Conservation (phyloP, 257 asterid genomes). For the Solanum appendiculatum region DNA sequence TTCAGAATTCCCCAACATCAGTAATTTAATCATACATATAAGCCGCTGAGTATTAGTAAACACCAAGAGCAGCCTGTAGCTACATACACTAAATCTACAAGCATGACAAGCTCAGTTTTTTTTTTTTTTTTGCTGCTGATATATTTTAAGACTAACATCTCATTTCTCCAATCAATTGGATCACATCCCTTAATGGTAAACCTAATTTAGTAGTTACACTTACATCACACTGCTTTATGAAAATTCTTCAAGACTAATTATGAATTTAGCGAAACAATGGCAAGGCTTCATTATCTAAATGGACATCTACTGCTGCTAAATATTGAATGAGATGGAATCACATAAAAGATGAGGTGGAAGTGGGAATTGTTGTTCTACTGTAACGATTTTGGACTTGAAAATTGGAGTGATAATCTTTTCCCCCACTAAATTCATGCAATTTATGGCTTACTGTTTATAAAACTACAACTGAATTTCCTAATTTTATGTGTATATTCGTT, state of each 20-base stretch:
- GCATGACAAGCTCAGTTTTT: background rate
- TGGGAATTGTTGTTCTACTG: background rate
- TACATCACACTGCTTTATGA: background rate
- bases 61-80: background rate
- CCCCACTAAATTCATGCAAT: background rate
- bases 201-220: background rate
- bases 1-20: background rate
- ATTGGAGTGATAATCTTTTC: background rate
- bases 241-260: too few species aligned
- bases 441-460: background rate
- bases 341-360: background rate
- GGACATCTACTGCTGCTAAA: background rate
- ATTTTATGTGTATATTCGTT: too few species aligned
- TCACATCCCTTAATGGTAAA: background rate
- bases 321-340: background rate
- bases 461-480: too few species aligned
- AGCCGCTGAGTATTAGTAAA: background rate
- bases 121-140: background rate
- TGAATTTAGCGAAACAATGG: too few species aligned
- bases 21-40: background rate
- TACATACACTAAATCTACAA: background rate
- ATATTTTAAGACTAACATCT: background rate
- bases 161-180: background rate
- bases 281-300: too few species aligned
- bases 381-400: background rate